Base-by-base conservation (phyloP, 805 yeast species). In the Wickerhamomyces ciferrii region DNA sequence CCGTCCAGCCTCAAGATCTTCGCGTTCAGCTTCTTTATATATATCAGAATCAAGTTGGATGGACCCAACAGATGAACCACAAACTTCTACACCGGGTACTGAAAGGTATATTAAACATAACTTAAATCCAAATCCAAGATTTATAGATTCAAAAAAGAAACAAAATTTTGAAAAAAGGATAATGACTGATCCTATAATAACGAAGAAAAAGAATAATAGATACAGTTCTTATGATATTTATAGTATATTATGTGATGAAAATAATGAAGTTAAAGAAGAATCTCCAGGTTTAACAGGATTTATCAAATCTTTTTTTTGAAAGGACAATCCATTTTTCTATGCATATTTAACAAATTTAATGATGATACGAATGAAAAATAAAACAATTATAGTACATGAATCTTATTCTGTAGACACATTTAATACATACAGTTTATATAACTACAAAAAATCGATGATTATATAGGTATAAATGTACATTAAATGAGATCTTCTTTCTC, bases 1-100 rank as follows among this genome's bases (percentile, higher is more conserved):
- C 18, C 25, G 40, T 29, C 19, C 37, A n/a, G 7, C 25, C 49
- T 17, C 54, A 41, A 20, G 53, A 39, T 51, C 58, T 5, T 54
- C 56, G 3, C 40, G 53, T 25, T 45, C 49, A 24, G 43, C 56
- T 15, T 56, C 66, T 3, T 38, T 72, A 38, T 70, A 75, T 53
- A 59, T 65, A 3, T 61, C 72, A 14, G 78, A 73, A 37, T 66
- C 72, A 18, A 72, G 69, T 46, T 77, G 82, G 81, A 75, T 76
- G 80, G 81, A 76, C 45, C 74, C 79, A 3, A 53, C 60, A 44
- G 67, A 61, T 24, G 54, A 48, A 19, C n/a, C 48, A 4, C 6
- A 37, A 23, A 48, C 59, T 2, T 47, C 52, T 2, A 58, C 63
- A 4, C 62, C 61, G 4, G 44, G 47, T 13, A 53, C 58, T 5